phyloP scores from a whole-genome alignment of 2,329 filamentous ascomycete genomes.

The Microdochium bolleyi region DNA sequence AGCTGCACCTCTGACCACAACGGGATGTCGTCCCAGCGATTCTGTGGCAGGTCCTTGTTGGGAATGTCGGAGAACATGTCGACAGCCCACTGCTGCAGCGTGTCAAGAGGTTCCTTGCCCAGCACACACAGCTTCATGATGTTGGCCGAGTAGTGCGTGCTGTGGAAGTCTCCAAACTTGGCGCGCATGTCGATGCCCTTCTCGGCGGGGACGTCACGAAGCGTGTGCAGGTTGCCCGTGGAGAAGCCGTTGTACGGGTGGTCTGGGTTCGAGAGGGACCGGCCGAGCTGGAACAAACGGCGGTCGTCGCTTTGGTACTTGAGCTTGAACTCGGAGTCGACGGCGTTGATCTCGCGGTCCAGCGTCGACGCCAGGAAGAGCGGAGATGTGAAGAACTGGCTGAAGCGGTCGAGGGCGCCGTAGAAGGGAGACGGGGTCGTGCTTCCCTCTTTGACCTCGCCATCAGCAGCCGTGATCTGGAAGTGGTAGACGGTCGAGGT shows the following conservation, averaged over 20 bases:
- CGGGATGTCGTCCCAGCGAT: slow-evolving; percentile 43
- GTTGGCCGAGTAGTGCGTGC: slow-evolving; percentile 85
- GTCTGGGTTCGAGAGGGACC: slow-evolving; percentile 76
- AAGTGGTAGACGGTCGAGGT: slow-evolving; percentile 98
- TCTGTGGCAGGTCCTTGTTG: slow-evolving; percentile 68
- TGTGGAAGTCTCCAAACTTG: slow-evolving; percentile 89
- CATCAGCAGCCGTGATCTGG: slow-evolving; percentile 63
- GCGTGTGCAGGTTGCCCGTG: slow-evolving; percentile 78
- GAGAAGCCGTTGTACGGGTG: slow-evolving; percentile 91
- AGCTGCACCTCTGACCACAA: slow-evolving; percentile 42
- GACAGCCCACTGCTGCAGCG: slow-evolving; percentile 74
- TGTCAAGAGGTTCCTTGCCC: slow-evolving; percentile 73
- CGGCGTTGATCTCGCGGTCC: slow-evolving; percentile 79
- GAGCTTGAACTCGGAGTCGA: slow-evolving; percentile 97
- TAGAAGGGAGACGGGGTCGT: slow-evolving; percentile 59
- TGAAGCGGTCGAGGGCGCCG: slow-evolving; percentile 82
- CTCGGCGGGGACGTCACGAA: slow-evolving; percentile 75
- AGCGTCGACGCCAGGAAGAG: slow-evolving; percentile 79
- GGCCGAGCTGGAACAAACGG: slow-evolving; percentile 81
- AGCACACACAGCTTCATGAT: slow-evolving; percentile 87
- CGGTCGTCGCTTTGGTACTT: slow-evolving; percentile 87
- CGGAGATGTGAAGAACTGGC: slow-evolving; percentile 87
- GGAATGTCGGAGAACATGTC: slow-evolving; percentile 75
- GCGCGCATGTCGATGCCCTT: slow-evolving; percentile 77
- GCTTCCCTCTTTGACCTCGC: slow-evolving; percentile 52